A percentile compares a stretch with the other conserved stretches of the same genome.
Conservation (phyloP, 495 filamentous ascomycete genomes). For the Talaromyces borbonicus region DNA sequence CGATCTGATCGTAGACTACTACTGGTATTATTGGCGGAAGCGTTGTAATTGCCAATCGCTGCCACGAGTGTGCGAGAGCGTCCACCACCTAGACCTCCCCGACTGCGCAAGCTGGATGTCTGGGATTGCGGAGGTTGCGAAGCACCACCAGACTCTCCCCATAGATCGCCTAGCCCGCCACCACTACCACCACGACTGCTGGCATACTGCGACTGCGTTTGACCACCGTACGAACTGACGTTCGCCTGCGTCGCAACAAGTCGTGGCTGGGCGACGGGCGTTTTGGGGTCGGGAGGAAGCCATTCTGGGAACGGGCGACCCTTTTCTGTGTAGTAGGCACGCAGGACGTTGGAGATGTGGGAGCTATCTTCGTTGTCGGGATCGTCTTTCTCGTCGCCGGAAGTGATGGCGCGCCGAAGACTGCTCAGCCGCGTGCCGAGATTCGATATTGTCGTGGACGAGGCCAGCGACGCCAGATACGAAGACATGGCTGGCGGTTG, state of each 20-base stretch:
- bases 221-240: conserved; percentile 22
- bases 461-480: conserved; percentile 60
- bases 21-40: neutral
- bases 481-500: conserved; percentile 47
- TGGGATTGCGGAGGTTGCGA: conserved; percentile 35
- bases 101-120: conserved; percentile 45
- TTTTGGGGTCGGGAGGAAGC: conserved; percentile 81
- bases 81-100: too few species aligned
- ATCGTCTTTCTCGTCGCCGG: conserved; percentile 67
- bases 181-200: conserved; percentile 32
- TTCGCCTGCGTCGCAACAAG: conserved; percentile 38
- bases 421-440: conserved; percentile 72
- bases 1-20: conserved; percentile 21
- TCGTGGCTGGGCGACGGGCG: conserved; percentile 45
- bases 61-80: neutral
- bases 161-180: conserved; percentile 65
- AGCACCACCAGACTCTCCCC: conserved; percentile 58
- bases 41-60: neutral
- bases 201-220: conserved; percentile 16
- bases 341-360: conserved; percentile 89
- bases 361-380: conserved; percentile 88
- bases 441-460: conserved; percentile 61
- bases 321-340: conserved; percentile 88
- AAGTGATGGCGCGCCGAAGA: conserved; percentile 68
- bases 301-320: conserved; percentile 72